Percentiles rank a stretch among this genome's conserved stretches.
These are phyloP conservation scores for Ramaria sp. DNA, from an alignment of 768 basidiomycete genomes.

Conservation along the genomic window DNA sequence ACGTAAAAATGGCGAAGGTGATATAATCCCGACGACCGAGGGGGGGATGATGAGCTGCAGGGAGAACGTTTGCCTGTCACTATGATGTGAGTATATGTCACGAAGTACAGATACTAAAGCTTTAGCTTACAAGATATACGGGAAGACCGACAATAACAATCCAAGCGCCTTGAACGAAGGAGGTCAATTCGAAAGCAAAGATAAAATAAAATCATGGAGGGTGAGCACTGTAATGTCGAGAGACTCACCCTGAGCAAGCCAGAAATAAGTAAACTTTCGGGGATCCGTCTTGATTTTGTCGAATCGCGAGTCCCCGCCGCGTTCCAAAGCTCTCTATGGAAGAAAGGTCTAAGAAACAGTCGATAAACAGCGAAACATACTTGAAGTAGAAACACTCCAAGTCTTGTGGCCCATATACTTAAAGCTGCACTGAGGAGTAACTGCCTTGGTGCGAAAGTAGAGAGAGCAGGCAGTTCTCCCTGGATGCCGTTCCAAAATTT, in stretches of 20 bases:
- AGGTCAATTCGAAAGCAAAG: neutral
- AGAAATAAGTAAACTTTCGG: slow-evolving; percentile 40
- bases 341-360: no score
- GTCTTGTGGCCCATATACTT: slow-evolving; percentile 48
- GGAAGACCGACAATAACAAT: slow-evolving; percentile 58
- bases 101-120: neutral
- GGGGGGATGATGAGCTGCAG: slow-evolving; percentile 36
- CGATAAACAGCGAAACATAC: slow-evolving; percentile 24
- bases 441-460: slow-evolving; percentile 49
- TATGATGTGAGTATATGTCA: neutral
- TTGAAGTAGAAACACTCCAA: slow-evolving; percentile 48
- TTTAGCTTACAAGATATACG: slow-evolving; percentile 42
- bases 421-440: slow-evolving; percentile 46
- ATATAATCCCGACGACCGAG: slow-evolving; percentile 46
- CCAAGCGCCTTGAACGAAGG: slow-evolving; percentile 41
- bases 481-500: slow-evolving; percentile 33
- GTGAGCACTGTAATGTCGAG: neutral
- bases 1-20: slow-evolving; percentile 43
- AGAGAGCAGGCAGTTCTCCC: slow-evolving; percentile 28
- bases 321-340: slow-evolving; percentile 33
- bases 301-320: slow-evolving; percentile 57
- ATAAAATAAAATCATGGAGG: neutral
- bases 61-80: slow-evolving; percentile 43
- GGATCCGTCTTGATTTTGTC: slow-evolving; percentile 44
- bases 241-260: slow-evolving; percentile 47